phyloP scores from a whole-genome alignment of 83 land plant genomes.

The Larix sibirica region DNA sequence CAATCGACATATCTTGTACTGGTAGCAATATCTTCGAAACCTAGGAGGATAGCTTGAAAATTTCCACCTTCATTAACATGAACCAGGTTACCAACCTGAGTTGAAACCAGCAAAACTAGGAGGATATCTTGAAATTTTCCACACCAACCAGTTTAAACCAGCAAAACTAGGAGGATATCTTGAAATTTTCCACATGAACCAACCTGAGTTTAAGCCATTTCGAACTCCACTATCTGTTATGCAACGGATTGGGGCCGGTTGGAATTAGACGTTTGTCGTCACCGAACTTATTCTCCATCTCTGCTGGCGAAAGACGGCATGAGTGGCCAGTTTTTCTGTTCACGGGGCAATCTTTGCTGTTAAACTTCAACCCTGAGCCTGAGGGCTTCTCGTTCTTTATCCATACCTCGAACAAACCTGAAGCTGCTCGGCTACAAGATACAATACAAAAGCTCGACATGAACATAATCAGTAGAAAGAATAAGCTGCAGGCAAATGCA shows the following conservation, averaged over 20 bases:
- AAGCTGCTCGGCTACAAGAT: background rate
- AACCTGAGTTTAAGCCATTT: background rate
- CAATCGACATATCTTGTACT: background rate
- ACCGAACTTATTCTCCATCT: background rate
- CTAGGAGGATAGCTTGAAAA: slow-evolving; percentile 15
- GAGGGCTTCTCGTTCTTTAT: background rate
- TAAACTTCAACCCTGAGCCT: too few species aligned
- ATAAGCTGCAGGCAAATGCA: background rate
- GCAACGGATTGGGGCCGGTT: slow-evolving; percentile 14
- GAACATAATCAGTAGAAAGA: background rate
- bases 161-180: slow-evolving; percentile 10
- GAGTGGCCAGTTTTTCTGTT: background rate
- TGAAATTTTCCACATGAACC: slow-evolving; percentile 11
- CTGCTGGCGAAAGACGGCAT: background rate
- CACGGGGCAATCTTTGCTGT: background rate
- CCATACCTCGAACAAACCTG: background rate
- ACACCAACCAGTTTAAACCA: background rate
- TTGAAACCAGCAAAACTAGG: background rate
- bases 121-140: slow-evolving; percentile 15
- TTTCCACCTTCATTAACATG: background rate
- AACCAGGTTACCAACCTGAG: background rate
- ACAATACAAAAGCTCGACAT: background rate
- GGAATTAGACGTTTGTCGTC: slow-evolving; percentile 9
- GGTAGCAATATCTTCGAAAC: background rate
- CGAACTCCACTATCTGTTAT: slow-evolving; percentile 3